Evolutionary conservation across 352 stramenopile species (phyloP).

Genomic region (Phytophthora capsici): DNA sequence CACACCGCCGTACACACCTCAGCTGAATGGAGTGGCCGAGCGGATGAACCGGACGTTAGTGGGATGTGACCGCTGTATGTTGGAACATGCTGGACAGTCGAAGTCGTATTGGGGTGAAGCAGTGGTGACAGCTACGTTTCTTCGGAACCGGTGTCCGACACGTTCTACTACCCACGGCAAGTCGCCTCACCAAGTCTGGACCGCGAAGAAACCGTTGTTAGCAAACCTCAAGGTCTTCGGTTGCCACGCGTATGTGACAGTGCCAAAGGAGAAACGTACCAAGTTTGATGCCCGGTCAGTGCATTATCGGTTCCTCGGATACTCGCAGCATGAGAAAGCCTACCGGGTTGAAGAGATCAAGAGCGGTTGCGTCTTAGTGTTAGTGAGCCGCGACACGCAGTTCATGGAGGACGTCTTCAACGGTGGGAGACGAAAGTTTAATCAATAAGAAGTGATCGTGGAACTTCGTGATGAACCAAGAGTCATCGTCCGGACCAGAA

Average conservation of each 20-base stretch:
- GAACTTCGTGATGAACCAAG: not conserved
- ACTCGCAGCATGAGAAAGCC: slow-evolving; percentile 11
- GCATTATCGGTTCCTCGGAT: slow-evolving; percentile 9
- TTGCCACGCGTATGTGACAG: not conserved
- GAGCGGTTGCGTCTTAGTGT: too few species aligned
- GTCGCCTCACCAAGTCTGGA: too few species aligned
- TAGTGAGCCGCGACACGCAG: too few species aligned
- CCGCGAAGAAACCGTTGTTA: too few species aligned
- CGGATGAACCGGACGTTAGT: not conserved
- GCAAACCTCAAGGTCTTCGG: slow-evolving; percentile 2
- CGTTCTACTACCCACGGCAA: too few species aligned
- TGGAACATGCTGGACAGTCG: too few species aligned
- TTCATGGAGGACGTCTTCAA: not conserved
- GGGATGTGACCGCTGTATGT: not conserved
- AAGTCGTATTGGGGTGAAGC: too few species aligned
- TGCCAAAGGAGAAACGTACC: slow-evolving; percentile 1
- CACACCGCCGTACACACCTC: slow-evolving; percentile 20
- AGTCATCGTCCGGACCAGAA: too few species aligned
- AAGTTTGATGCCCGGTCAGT: slow-evolving; percentile 3
- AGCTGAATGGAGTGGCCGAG: slow-evolving; percentile 13
- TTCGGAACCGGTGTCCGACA: too few species aligned
- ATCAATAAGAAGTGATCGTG: not conserved
- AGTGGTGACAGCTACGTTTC: too few species aligned
- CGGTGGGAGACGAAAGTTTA: slow-evolving; percentile 1
- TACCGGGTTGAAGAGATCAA: not conserved